Base-by-base conservation (phyloP, 2,329 filamentous ascomycete species). In the Exserohilum rostratum region DNA sequence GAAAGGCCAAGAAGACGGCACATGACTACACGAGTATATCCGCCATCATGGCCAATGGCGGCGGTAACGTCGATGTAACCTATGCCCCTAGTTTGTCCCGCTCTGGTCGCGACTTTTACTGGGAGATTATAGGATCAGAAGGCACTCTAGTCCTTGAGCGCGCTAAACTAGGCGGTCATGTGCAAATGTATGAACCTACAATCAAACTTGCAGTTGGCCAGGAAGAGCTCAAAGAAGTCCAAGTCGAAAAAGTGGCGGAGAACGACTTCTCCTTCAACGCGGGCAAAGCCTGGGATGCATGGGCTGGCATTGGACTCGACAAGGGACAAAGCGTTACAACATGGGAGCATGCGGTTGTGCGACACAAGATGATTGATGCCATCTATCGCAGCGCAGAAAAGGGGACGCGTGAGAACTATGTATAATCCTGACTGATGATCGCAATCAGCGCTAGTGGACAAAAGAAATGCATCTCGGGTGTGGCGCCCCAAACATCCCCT, bases 201-300 rank as follows among this genome's bases (percentile, higher is more conserved):
- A 6, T 72, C 11, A 71, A 69, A 35, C 49, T 72, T 3, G 55
- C 64, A 5, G 31, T 31, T 1, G 79, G 79, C 27, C 52, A 53
- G 18, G 48, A 60, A 22, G 78, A 79, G 27, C 60, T 77, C 15
- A 65, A 70, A 17, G 55, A 56, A 0, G 64, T 87, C 0, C 79
- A 85, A 46, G 78, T 85, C 22, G 80, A 80, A 38, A 78, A 73
- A 22, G 80, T 73, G 0, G 78, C 79, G 7, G 22, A 25, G 7
- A 7, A 7, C 11, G 65, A 76, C 15, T 72, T 83, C 1, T 76
- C 74, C 6, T 85, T 79, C 47, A 82, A 79, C 58, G 80, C 87
- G 25, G 85, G 78, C 0, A 77, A 77, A 17, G 61, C 86, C 0
- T 88, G 87, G 70, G 85, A 88, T 61, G 77, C 76, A 1, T 85